Base-by-base conservation (phyloP, 768 basidiomycete genomes). In the Udeniomyces megalosporus region DNA sequence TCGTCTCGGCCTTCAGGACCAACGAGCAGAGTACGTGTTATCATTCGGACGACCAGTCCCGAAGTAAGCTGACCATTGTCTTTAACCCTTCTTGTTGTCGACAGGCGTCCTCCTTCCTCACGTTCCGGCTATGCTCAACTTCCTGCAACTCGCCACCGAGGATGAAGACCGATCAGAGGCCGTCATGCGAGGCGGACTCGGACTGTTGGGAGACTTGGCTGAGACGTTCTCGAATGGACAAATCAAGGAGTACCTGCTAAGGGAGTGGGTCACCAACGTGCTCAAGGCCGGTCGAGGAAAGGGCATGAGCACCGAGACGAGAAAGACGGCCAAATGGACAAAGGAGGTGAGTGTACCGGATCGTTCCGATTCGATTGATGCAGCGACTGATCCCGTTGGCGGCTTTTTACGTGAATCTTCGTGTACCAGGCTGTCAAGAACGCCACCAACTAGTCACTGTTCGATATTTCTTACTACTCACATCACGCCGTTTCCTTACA, bases 301-400 rank as follows among this genome's bases (percentile, higher is more conserved):
- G 53, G 65, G 87, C 26, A 82, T 84, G 77, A 79, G 81, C 7
- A 73, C 77, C 46, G 88, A 91, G 67, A 85, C 84, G 42, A 90
- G 85, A 80, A 86, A 83, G 78, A 88, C 86, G 3, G 77, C 89
- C 76, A 85, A 87, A 66, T 95, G 91, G 89, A 89, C 91, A 22
- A 81, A 86, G 58, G 90, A 95, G 81, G 90, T 91, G 53, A 57
- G 54, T 56, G 20, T 8, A 42, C 10, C 8, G 38, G 38, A 42
- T 53, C 52, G 85, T 83, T 78, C 88, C 86, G 3, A 77, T 89
- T 76, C 84, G 87, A 66, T 95, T 90, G 89, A 89, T 92, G n/a
- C 81, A 86, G 58, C 90, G 93, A 81, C 90, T 91, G 54, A 58
- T 29, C 35, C 4, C 28, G 20, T 42, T 42, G 8, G 38, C 38